Evolutionary conservation across 768 basidiomycete genomes (phyloP), one percentile per base, ranked within the genome.

Genomic region (Naematelia aurantialba): DNA sequence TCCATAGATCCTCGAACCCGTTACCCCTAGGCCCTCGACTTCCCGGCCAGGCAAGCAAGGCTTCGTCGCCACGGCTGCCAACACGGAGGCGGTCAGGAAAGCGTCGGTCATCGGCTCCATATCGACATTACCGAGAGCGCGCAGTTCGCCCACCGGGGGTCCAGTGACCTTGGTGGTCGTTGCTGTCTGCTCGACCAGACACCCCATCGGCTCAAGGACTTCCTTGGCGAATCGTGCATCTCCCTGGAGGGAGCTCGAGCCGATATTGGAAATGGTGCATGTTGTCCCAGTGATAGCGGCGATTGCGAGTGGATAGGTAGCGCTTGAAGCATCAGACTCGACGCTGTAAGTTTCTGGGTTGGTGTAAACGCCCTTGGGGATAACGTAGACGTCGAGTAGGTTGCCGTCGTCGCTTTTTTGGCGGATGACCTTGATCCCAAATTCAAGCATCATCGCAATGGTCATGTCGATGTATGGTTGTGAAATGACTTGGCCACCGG

Each of bases 21-120:
- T 82, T 5, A 67, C 26, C 11, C 45, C 56, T n/a, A 73, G 51
- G 3, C 66, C 66, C 24, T 66, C 60, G 14, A 70, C 68, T 27
- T 72, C 67, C 39, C 67, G 75, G 52, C 59, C 70, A 0, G 73
- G 57, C 0, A 85, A 80, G 0, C 81, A 77, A 8, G 80, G 73
- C 1, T 61, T 57, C 12, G 75, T 77, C 1, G 86, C 86, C 21
- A 96, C 89, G 56, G 96, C 94, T 53, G 91, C 93, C 19, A 99
- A 80, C 5, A 87, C 92, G 11, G 85, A 88, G 8, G 96, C 94
- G 1, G 93, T 97, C 79, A 98, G 83, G 81, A 99, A 99, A 21
- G 94, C 96, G 75, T 99, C 96, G 5, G 96, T 99, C 96, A 99
- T 98, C n/a, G 87, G 86, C 77, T 96, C 91, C 96, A 98, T 98